Conservation (phyloP, 2,329 filamentous ascomycete species). For the Talaromyces sp. region DNA sequence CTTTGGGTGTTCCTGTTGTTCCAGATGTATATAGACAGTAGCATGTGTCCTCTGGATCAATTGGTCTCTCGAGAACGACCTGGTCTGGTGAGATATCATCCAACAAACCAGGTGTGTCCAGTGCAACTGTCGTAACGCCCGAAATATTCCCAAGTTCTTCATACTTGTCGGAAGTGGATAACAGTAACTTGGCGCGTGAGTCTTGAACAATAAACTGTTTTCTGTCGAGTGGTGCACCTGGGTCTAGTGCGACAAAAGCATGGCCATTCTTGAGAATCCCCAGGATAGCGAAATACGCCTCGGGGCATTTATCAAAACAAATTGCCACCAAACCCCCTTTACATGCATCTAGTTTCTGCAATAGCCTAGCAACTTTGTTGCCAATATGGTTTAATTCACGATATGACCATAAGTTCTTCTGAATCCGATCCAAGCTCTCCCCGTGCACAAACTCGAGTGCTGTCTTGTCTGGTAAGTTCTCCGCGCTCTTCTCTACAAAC, state of each 20-base stretch:
- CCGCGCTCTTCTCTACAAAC: constrained; percentile 65
- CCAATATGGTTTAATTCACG: constrained; percentile 63
- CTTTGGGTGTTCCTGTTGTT: constrained; percentile 80
- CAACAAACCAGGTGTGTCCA: constrained; percentile 38
- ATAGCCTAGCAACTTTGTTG: constrained; percentile 65
- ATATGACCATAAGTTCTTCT: constrained; percentile 65
- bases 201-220: constrained; percentile 74
- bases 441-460: constrained; percentile 71
- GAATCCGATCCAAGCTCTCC: constrained; percentile 43
- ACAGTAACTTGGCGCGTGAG: constrained; percentile 58
- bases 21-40: constrained; percentile 87
- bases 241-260: constrained; percentile 75
- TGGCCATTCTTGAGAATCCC: constrained; percentile 79
- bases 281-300: constrained; percentile 76
- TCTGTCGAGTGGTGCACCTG: constrained; percentile 64
- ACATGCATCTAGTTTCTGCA: constrained; percentile 45
- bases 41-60: constrained; percentile 54
- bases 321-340: constrained; percentile 64
- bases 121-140: constrained; percentile 39
- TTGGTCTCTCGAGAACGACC: constrained; percentile 26
- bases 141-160: constrained; percentile 30
- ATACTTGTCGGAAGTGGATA: constrained; percentile 51
- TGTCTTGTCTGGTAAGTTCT: constrained; percentile 49
- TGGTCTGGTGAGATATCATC: constrained; percentile 30
- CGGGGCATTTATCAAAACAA: constrained; percentile 79